phyloP scores from a whole-genome alignment of 129 eudicot genomes.

The Centrapalus pauciflorus region DNA sequence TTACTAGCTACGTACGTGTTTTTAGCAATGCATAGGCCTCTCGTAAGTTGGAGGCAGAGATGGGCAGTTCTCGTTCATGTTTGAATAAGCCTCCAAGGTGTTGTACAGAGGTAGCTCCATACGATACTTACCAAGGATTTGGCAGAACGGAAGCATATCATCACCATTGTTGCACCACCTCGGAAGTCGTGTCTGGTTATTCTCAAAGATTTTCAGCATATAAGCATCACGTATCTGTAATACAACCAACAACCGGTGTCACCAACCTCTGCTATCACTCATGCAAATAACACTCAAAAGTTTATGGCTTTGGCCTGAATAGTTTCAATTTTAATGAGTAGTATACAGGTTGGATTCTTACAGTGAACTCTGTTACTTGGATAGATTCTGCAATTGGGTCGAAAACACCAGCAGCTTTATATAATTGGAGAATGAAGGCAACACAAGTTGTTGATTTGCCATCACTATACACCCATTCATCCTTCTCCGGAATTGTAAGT shows the following conservation, averaged over 20 bases:
- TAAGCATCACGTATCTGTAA: conserved; percentile 93
- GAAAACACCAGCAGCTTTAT: conserved; percentile 93
- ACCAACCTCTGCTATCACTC: neutral
- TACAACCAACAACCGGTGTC: neutral
- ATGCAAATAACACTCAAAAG: neutral
- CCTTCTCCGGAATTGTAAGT: conserved; percentile 92
- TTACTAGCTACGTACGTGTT: too few species aligned
- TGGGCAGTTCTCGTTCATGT: conserved; percentile 98
- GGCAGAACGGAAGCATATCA: conserved; percentile 71
- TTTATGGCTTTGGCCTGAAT: too few species aligned
- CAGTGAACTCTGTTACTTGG: conserved; percentile 99
- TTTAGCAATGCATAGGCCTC: conserved; percentile 81
- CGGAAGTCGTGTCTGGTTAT: conserved; percentile 73
- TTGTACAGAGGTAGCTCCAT: conserved; percentile 90
- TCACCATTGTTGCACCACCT: conserved; percentile 80
- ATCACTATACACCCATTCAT: conserved; percentile 97
- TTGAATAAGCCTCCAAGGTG: conserved; percentile 82
- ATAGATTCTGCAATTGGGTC: conserved; percentile 66
- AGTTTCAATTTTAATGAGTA: too few species aligned
- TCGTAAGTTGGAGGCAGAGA: conserved; percentile 89
- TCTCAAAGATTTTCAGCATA: conserved; percentile 84
- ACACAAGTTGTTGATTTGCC: conserved; percentile 99
- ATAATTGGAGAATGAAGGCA: conserved; percentile 87
- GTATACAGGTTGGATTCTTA: conserved; percentile 28
- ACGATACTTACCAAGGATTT: conserved; percentile 90